phyloP scores from a whole-genome alignment of 129 eudicot species.

The Dittrichia graveolens region DNA sequence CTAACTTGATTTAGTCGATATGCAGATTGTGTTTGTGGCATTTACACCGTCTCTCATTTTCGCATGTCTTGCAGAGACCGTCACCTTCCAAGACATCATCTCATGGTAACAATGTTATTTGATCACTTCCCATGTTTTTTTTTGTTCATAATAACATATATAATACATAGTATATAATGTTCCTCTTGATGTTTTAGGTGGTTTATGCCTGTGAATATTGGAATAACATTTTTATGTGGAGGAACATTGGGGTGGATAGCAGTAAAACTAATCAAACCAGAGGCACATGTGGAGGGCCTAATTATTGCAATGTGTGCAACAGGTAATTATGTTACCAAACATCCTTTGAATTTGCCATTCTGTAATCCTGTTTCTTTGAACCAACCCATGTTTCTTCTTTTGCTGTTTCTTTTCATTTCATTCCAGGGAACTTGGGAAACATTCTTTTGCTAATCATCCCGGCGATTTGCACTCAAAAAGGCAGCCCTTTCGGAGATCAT shows the following conservation, averaged over 20 bases:
- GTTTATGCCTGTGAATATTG: slow-evolving; percentile 81
- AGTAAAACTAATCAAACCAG: slow-evolving; percentile 56
- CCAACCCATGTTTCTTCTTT: not conserved
- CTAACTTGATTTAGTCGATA: slow-evolving; percentile 1
- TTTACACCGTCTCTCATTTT: slow-evolving; percentile 83
- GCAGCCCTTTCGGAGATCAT: slow-evolving; percentile 92
- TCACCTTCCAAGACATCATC: slow-evolving; percentile 73
- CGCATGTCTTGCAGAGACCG: slow-evolving; percentile 75
- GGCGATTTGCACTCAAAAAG: slow-evolving; percentile 74
- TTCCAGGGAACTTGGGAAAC: slow-evolving; percentile 87
- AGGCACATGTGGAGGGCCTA: slow-evolving; percentile 60
- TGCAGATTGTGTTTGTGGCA: slow-evolving; percentile 77
- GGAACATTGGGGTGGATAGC: slow-evolving; percentile 73
- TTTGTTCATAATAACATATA: not conserved
- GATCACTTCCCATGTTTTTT: not conserved
- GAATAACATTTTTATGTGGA: slow-evolving; percentile 64
- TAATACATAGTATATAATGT: not conserved
- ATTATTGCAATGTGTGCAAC: slow-evolving; percentile 59
- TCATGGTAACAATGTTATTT: slow-evolving; percentile 54
- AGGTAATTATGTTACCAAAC: slow-evolving; percentile 34
- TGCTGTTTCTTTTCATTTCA: not conserved
- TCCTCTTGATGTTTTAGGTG: slow-evolving; percentile 54
- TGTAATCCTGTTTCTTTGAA: not conserved
- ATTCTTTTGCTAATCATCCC: slow-evolving; percentile 80
- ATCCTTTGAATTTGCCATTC: not conserved